Evolutionary conservation across 140 eudicot species (phyloP).

Genomic region (Bidens hawaiensis): DNA sequence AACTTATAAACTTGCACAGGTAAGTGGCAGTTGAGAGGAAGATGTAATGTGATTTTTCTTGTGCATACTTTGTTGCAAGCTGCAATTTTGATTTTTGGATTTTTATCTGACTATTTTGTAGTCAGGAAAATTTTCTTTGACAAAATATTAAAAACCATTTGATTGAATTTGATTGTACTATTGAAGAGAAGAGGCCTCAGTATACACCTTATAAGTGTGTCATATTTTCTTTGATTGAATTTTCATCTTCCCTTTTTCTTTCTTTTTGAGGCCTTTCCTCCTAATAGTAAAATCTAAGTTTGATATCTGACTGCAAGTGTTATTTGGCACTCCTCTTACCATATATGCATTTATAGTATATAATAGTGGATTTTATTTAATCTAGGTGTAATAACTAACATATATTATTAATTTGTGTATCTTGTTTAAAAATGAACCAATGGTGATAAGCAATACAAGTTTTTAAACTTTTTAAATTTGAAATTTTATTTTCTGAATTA

Average conservation of each 20-base stretch:
- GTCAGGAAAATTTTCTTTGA: too few species aligned
- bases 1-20: constrained; percentile 97
- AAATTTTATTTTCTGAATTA: not conserved
- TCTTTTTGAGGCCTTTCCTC: too few species aligned
- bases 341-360: not conserved
- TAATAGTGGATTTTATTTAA: too few species aligned
- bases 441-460: not conserved
- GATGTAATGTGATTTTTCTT: constrained; percentile 13
- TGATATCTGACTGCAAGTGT: too few species aligned
- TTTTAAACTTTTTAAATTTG: not conserved
- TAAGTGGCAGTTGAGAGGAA: constrained; percentile 28
- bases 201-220: not conserved
- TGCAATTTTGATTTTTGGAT: constrained; percentile 1
- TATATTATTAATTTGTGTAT: too few species aligned
- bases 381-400: too few species aligned
- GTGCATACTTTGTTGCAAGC: constrained; percentile 1
- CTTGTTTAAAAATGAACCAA: not conserved
- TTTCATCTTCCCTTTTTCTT: not conserved
- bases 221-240: not conserved
- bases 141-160: too few species aligned
- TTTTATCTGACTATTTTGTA: not conserved
- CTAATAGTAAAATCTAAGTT: too few species aligned
- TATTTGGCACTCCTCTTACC: not conserved
- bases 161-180: too few species aligned
- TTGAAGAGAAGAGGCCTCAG: too few species aligned